phyloP scores from a whole-genome alignment of 106 monocot species.

The Allium cepa region DNA sequence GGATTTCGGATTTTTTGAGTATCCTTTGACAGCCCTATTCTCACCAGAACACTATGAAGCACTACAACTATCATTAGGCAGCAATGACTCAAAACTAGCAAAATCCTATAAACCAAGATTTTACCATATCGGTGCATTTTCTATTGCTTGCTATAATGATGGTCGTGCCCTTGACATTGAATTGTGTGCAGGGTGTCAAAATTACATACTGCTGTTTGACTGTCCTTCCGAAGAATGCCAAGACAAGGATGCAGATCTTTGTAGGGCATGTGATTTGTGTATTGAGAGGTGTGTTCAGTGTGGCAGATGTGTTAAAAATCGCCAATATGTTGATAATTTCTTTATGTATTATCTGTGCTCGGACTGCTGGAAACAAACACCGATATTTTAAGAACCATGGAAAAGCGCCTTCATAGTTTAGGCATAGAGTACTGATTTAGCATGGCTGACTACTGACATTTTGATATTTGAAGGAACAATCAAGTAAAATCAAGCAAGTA shows the following conservation, averaged over 20 bases:
- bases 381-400: not conserved
- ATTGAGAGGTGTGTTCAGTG: slow-evolving; percentile 43
- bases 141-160: slow-evolving; percentile 19
- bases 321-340: slow-evolving; percentile 42
- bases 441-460: too few relatives aligned
- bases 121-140: slow-evolving; percentile 26
- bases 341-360: slow-evolving; percentile 34
- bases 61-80: slow-evolving; percentile 19
- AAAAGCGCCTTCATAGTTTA: too few relatives aligned
- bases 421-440: too few relatives aligned
- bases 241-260: slow-evolving; percentile 6
- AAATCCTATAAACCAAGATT: slow-evolving; percentile 17
- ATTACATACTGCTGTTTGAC: slow-evolving; percentile 42
- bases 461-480: too few relatives aligned
- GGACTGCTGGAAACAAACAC: slow-evolving; percentile 17
- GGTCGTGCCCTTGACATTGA: slow-evolving; percentile 43
- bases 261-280: slow-evolving; percentile 49
- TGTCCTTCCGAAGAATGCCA: slow-evolving; percentile 40
- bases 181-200: slow-evolving; percentile 42
- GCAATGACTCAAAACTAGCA: slow-evolving; percentile 8
- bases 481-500: too few relatives aligned
- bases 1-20: too few relatives aligned
- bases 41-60: slow-evolving; percentile 29
- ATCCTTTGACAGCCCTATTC: not conserved
- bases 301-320: slow-evolving; percentile 51